Base-by-base conservation (phyloP, 768 basidiomycete species). In the Kwoniella sp. region DNA sequence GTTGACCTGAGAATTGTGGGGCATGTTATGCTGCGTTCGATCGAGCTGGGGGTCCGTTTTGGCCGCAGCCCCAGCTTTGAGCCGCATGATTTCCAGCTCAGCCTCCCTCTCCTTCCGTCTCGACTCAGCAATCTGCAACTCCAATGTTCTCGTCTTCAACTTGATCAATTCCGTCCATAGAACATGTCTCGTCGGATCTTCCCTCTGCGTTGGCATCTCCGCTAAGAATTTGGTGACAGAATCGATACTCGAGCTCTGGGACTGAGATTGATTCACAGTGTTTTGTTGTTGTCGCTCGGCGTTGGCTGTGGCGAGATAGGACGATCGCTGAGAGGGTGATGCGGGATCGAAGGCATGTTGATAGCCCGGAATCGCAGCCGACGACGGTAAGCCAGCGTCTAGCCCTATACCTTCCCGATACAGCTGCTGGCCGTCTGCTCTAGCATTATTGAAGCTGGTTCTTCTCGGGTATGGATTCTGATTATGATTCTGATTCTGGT, bases 81-180 rank as follows among this genome's bases (percentile, higher is more conserved):
- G 54, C 37, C 61, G 68, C 26, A 65, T 37, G 30, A 78, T 55
- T 30, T 75, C 77, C 53, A 76, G 30, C 52, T 78, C 77, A 9
- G 74, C 74, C 53, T 78, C 77, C 46, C 58, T 64, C 60, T 78
- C 77, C 46, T 73, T 76, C 52, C 60, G 62, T 60, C 67, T 72
- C 22, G 75, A 72, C 58, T 78, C 64, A 2, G 77, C 77, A n/a
- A 78, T 78, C 58, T 76, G 69, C 49, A 78, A 55, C 58, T 78
- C 77, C 29, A 78, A 53, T 15, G 62, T 57, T 21, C 60, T 58
- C 17, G 73, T 72, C 50, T 73, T 69, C 24, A 74, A 51, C 57
- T 58, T 64, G 17, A 77, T 69, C 25, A 74, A 46, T 54, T 77
- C 69, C 1, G 71, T 73, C 71, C 71, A 77, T 17, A 74, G 27